phyloP scores from a whole-genome alignment of 176 grass and related monocot genomes.

The Eragrostis curvula region DNA sequence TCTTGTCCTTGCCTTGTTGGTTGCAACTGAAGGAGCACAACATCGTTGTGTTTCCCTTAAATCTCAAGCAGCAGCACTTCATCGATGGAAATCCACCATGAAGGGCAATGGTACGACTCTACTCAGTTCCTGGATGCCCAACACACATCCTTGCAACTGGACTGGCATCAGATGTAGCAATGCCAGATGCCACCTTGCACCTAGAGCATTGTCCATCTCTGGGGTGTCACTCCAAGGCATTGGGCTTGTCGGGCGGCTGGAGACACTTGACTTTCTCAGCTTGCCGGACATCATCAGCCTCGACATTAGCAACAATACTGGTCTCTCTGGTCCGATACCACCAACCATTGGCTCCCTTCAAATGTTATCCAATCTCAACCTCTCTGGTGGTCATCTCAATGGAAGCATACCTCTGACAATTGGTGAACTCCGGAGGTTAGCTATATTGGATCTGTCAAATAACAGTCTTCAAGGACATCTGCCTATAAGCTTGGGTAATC shows the following conservation, averaged over 20 bases:
- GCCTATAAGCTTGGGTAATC: constrained; percentile 13
- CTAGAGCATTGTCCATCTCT: background rate
- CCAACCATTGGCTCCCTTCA: background rate
- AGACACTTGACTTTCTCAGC: background rate
- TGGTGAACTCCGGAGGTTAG: background rate
- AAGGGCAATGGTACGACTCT: background rate
- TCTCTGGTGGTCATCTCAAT: background rate
- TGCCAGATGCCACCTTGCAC: background rate
- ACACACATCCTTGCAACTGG: background rate
- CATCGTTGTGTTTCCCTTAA: background rate
- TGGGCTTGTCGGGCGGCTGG: background rate
- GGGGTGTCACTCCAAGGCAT: background rate
- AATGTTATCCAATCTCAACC: background rate
- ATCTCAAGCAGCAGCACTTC: background rate
- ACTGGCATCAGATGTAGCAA: background rate
- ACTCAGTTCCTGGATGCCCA: background rate
- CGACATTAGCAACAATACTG: background rate
- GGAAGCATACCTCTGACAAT: background rate
- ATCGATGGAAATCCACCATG: constrained; percentile 1
- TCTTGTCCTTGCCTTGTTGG: background rate
- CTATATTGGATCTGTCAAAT: background rate
- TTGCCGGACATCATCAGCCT: constrained; percentile 17
- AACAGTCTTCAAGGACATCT: constrained; percentile 23
- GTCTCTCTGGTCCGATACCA: background rate
- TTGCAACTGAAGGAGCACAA: background rate